These are phyloP conservation scores for Elsinoe batatas DNA, from an alignment of 2,329 filamentous ascomycete species.

Conservation along the genomic window DNA sequence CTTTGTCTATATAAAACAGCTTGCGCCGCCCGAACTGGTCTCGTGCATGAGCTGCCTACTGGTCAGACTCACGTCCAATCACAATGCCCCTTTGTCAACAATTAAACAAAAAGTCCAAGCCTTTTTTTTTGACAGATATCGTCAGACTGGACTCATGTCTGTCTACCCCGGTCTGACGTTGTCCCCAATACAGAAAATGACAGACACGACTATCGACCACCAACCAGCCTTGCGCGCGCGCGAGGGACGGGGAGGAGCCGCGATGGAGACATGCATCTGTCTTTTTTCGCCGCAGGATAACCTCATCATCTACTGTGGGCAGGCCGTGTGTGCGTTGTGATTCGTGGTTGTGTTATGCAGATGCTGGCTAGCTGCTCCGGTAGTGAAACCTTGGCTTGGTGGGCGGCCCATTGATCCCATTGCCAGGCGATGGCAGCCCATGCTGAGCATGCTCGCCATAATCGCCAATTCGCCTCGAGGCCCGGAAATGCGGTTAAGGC, in stretches of 20 bases:
- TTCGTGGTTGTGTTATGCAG: constrained; percentile 9
- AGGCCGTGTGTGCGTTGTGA: background rate
- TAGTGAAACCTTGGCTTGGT: constrained; percentile 13
- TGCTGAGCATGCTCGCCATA: background rate
- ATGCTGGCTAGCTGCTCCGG: constrained; percentile 12
- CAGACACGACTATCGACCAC: background rate
- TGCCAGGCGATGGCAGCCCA: background rate
- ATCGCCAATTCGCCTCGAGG: constrained; percentile 7
- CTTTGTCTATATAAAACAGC: constrained; percentile 10
- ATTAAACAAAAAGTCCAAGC: background rate
- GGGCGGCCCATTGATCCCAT: background rate
- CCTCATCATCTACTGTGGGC: background rate
- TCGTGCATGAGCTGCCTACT: background rate
- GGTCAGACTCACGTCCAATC: background rate
- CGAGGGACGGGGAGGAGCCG: background rate
- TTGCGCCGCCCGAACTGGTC: constrained; percentile 6
- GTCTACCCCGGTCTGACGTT: background rate
- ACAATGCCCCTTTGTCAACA: constrained; percentile 3
- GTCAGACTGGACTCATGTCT: background rate
- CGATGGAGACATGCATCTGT: background rate
- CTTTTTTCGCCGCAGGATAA: background rate
- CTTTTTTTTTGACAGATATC: constrained; percentile 1
- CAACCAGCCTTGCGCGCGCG: constrained; percentile 7
- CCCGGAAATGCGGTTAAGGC: constrained; percentile 13
- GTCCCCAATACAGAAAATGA: background rate